Base-by-base conservation (phyloP, 257 asterid species). In the Hygrophila difformis region DNA sequence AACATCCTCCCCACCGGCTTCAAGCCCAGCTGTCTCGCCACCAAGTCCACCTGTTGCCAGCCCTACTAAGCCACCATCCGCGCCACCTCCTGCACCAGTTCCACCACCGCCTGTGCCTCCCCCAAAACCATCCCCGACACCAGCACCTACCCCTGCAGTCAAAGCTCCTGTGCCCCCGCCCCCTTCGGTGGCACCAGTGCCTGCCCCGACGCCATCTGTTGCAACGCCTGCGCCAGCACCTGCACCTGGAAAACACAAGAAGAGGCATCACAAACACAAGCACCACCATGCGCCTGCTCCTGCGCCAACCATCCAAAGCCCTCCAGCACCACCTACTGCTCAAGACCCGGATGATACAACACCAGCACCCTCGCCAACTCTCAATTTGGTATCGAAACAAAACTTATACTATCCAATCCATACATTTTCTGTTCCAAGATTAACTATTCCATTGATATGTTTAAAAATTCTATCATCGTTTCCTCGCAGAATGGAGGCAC, bases 311-410 rank as follows among this genome's bases (percentile, higher is more conserved):
- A 54, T 84, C 42, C 64, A 44, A 21, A 91, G 99, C 74, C 99
- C 99, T n/a, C 99, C 99, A 1, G 94, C 99, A 44, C 97, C 99
- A 16, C 94, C 95, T 7, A 70, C 73, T 3, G 69, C 61, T 53
- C 60, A 61, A 53, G 73, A 72, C 52, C 53, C 75, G 1, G 92
- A 61, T 0, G 95, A 78, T 9, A 64, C 79, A 51, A 47, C 89
- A 23, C 94, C 93, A 22, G 97, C 97, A 8, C 99, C 99, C 31
- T 70, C 96, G 5, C 99, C 95, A 40, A 61, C 81, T 44, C 47
- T 77, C 12, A 44, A 78, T 70, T 59, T 76, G 93, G 99, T 91
- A 82, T 71, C 12, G 22, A 18, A 10, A 15, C 15, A 41, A 10
- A 2, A 3, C 12, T 15, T 17, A 41, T 16, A 47, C 41, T 35